These are phyloP conservation scores for Colletotrichum lini DNA, from an alignment of 2,329 filamentous ascomycete genomes.

Conservation along the genomic window DNA sequence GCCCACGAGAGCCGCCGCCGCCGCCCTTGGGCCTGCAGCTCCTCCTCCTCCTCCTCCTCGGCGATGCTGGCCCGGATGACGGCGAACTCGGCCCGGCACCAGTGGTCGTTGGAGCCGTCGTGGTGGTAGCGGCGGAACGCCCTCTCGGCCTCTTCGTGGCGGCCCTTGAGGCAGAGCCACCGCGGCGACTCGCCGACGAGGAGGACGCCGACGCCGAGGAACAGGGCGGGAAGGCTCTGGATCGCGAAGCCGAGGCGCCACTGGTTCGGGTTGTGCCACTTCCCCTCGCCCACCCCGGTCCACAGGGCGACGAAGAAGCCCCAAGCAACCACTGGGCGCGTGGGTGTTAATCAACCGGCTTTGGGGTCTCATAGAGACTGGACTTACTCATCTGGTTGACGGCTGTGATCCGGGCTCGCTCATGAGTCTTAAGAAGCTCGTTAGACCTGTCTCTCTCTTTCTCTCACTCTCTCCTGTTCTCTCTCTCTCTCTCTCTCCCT, in stretches of 20 bases:
- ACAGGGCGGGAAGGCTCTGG: constrained; percentile 52
- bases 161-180: constrained; percentile 55
- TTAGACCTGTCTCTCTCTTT: not conserved
- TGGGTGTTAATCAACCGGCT: too few relatives aligned
- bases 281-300: constrained; percentile 56
- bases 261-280: constrained; percentile 55
- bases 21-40: constrained; percentile 47
- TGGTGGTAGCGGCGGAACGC: constrained; percentile 54
- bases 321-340: constrained; percentile 55
- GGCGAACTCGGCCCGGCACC: constrained; percentile 53
- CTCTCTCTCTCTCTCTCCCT: too few relatives aligned
- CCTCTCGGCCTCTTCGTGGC: constrained; percentile 52
- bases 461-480: too few relatives aligned
- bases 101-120: constrained; percentile 53
- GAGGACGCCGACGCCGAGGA: constrained; percentile 53
- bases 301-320: constrained; percentile 58
- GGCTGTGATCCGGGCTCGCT: constrained; percentile 57
- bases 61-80: constrained; percentile 55
- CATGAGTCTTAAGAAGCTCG: constrained; percentile 48
- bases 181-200: constrained; percentile 54
- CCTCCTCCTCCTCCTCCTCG: constrained; percentile 48
- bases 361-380: fast-evolving
- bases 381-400: constrained; percentile 58
- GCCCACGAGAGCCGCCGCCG: constrained; percentile 49
- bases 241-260: constrained; percentile 58